Percentiles rank a stretch among this genome's conserved stretches.
These are phyloP conservation scores for Colletotrichum viniferum DNA, from an alignment of 2,329 filamentous ascomycete species.

Conservation along the genomic window DNA sequence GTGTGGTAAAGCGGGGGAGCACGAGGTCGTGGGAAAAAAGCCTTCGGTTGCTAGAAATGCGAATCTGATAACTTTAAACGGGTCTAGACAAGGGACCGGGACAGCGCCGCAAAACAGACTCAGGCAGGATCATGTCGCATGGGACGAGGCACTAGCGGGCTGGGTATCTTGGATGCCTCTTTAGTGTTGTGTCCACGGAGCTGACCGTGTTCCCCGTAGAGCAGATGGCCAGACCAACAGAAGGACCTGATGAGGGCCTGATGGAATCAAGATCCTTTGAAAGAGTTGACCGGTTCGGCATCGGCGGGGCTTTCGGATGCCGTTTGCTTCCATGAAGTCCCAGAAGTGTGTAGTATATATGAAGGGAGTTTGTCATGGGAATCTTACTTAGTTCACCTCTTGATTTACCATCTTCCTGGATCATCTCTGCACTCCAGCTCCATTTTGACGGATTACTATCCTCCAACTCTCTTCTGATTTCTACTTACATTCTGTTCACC, in stretches of 20 bases:
- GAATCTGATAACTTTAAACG: slow-evolving; percentile 19
- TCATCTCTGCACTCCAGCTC: background rate
- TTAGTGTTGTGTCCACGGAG: background rate
- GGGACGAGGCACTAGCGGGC: background rate
- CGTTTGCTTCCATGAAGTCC: background rate
- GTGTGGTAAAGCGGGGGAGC: background rate
- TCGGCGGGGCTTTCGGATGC: background rate
- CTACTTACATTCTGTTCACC: background rate
- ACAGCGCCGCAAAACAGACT: background rate
- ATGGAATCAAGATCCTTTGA: background rate
- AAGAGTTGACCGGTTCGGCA: background rate
- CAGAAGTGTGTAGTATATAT: background rate
- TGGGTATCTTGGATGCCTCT: background rate
- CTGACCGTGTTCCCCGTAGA: background rate
- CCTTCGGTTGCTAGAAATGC: background rate
- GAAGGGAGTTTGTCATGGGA: background rate
- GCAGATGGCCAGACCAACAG: background rate
- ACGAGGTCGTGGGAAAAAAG: background rate
- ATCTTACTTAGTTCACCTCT: background rate
- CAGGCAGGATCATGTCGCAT: background rate
- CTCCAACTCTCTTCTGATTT: background rate
- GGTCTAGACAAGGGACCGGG: background rate
- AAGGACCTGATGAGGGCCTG: background rate
- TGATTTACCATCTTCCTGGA: background rate
- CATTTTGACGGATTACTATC: background rate